Conservation (phyloP, 192 early-diverging fungal species). For the Geosiphon pyriformis region DNA sequence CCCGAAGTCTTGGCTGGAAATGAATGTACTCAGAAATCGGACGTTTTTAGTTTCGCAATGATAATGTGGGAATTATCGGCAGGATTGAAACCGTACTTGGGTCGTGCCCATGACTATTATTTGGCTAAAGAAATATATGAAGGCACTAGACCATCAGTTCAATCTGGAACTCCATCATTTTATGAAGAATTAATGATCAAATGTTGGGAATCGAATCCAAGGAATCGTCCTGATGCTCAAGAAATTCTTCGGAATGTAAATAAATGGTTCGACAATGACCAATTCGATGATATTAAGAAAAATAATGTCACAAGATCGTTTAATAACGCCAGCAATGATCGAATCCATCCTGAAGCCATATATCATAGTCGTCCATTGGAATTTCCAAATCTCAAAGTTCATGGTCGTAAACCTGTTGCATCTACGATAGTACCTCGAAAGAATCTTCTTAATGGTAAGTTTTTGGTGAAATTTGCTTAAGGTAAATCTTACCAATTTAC, state of each 20-base stretch:
- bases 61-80: conserved; percentile 45
- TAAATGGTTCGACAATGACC: conserved; percentile 17
- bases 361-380: conserved; percentile 23
- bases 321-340: neutral
- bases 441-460: neutral
- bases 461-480: no score
- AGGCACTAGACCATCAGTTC: conserved; percentile 33
- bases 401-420: neutral
- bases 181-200: conserved; percentile 33
- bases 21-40: conserved; percentile 5
- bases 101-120: conserved; percentile 24
- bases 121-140: conserved; percentile 29
- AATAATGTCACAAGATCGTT: neutral
- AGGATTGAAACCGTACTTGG: conserved; percentile 32
- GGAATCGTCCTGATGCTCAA: conserved; percentile 19
- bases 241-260: conserved; percentile 8
- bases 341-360: conserved; percentile 5
- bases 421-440: neutral
- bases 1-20: conserved; percentile 28
- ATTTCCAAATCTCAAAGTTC: conserved; percentile 10
- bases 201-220: conserved; percentile 38
- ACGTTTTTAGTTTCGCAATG: conserved; percentile 41
- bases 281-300: conserved; percentile 8
- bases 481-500: no score
- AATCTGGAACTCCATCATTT: conserved; percentile 34